A percentile compares a stretch with the other conserved stretches of the same genome.
Evolutionary conservation across 2,329 filamentous ascomycete genomes (phyloP).

Genomic region (Cladosporium sp.): DNA sequence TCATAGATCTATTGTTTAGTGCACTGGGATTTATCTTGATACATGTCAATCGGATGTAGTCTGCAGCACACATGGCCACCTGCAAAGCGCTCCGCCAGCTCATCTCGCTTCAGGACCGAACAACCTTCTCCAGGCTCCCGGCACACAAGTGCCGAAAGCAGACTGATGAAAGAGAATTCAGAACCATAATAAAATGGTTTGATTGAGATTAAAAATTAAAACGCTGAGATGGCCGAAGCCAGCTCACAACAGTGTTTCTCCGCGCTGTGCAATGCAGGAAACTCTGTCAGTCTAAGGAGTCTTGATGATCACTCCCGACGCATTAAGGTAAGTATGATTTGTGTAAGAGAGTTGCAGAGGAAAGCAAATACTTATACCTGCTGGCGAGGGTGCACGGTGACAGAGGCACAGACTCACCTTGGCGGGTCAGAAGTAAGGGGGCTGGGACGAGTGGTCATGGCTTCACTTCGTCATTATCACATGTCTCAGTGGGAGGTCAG

Average conservation of each 20-base stretch:
- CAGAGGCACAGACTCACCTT: no score
- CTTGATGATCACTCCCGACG: conserved; percentile 18
- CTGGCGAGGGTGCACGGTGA: not conserved
- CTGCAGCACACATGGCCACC: not conserved
- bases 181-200: not conserved
- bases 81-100: not conserved
- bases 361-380: not conserved
- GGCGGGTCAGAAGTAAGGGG: not conserved
- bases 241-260: conserved; percentile 9
- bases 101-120: not conserved
- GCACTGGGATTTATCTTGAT: no score
- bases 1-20: no score
- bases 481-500: not conserved
- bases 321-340: conserved; percentile 14
- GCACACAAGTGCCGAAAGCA: not conserved
- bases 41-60: not conserved
- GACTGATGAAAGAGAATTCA: conserved; percentile 11
- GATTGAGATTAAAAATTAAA: conserved; percentile 10
- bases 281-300: conserved; percentile 3
- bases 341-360: not conserved
- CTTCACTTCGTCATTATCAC: not conserved
- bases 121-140: conserved; percentile 11
- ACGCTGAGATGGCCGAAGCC: conserved; percentile 5
- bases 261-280: conserved; percentile 24
- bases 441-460: not conserved